Conservation (phyloP, 441 rosid species). For the Gossypium lobatum region DNA sequence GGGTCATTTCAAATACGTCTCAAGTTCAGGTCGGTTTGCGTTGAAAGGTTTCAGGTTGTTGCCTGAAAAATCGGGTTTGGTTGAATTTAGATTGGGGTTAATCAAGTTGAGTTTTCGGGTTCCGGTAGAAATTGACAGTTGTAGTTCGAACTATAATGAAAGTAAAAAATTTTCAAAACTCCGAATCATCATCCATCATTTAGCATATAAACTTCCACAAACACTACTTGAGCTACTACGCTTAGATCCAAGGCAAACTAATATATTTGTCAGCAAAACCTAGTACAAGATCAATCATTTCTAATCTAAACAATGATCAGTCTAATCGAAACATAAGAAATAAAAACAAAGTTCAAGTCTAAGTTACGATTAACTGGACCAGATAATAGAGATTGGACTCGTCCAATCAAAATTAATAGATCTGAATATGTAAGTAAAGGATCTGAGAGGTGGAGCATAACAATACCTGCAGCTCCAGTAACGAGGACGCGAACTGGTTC, state of each 20-base stretch:
- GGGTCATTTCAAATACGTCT: too few relatives aligned
- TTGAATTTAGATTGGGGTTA: too few relatives aligned
- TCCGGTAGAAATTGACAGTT: too few relatives aligned
- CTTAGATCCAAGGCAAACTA: neutral
- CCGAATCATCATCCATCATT: neutral
- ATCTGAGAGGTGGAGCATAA: neutral
- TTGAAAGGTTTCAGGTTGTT: too few relatives aligned
- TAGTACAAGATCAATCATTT: neutral
- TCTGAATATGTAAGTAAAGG: constrained; percentile 12
- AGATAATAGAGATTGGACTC: neutral
- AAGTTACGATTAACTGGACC: neutral
- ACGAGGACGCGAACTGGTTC: constrained; percentile 87
- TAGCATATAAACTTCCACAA: neutral
- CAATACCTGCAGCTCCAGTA: constrained; percentile 83
- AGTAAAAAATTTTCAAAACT: too few relatives aligned
- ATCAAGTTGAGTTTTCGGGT: too few relatives aligned
- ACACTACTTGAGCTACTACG: neutral
- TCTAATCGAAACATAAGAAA: neutral
- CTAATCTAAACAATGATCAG: neutral
- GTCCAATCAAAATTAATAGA: neutral
- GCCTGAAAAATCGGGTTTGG: too few relatives aligned
- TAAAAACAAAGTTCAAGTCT: neutral
- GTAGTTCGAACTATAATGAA: too few relatives aligned
- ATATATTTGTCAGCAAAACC: neutral
- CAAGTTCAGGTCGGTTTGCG: too few relatives aligned